phyloP scores from a whole-genome alignment of 345 rosid genomes.

The Kandelia obovata region DNA sequence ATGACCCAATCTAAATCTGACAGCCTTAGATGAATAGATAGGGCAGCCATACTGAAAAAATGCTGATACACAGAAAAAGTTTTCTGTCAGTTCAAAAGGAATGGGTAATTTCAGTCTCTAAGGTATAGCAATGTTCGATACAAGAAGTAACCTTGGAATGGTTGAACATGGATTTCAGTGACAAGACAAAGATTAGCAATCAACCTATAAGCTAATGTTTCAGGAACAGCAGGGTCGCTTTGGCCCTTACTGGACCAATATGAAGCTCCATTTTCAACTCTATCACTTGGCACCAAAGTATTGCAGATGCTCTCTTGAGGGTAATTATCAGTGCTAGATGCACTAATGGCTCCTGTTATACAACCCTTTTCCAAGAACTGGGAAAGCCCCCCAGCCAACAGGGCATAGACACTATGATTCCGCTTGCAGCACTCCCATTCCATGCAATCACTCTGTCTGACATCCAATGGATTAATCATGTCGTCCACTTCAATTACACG shows the following conservation, averaged over 20 bases:
- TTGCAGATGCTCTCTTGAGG: conserved; percentile 37
- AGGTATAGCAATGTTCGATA: background rate
- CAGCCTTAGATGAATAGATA: conserved; percentile 35
- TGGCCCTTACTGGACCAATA: conserved; percentile 48
- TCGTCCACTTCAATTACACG: conserved; percentile 19
- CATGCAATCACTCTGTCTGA: conserved; percentile 2
- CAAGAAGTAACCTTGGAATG: conserved; percentile 35
- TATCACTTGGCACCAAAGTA: conserved; percentile 37
- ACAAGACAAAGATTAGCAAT: conserved; percentile 31
- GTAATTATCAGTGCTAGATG: conserved; percentile 44
- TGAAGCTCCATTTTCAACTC: conserved; percentile 22
- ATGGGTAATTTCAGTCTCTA: background rate
- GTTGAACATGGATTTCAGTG: conserved; percentile 37
- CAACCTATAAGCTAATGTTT: conserved; percentile 36
- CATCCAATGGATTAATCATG: conserved; percentile 22
- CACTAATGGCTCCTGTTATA: conserved; percentile 34
- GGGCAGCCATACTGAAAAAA: conserved; percentile 42
- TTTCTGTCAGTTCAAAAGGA: conserved; percentile 15
- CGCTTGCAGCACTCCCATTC: conserved; percentile 26
- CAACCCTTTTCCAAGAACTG: conserved; percentile 22
- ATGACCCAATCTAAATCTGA: conserved; percentile 37
- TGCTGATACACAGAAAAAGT: conserved; percentile 23
- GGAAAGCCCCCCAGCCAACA: conserved; percentile 33
- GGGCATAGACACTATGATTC: conserved; percentile 36
- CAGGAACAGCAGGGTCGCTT: conserved; percentile 25